Conservation (phyloP, 441 rosid genomes). For the Aleurites moluccanus region DNA sequence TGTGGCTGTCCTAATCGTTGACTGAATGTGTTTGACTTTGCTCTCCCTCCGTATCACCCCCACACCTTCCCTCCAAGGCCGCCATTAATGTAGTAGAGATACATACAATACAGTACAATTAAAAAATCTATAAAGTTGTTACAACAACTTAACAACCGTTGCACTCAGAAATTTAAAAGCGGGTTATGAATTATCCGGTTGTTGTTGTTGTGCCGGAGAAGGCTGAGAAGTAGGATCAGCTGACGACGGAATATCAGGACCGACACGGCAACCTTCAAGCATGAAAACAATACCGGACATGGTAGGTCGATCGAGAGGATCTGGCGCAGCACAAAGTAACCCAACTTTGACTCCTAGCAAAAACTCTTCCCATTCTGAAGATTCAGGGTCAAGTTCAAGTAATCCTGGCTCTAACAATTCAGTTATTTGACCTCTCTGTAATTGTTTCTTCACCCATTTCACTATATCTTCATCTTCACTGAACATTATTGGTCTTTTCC, state of each 20-base stretch:
- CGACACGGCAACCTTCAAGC: constrained; percentile 98
- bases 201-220: too few relatives aligned
- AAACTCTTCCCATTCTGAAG: constrained; percentile 99
- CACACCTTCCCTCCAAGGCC: too few relatives aligned
- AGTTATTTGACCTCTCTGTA: constrained; percentile 85
- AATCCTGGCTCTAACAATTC: constrained; percentile 90
- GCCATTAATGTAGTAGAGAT: constrained; percentile 20
- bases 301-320: constrained; percentile 86
- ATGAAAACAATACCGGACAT: constrained; percentile 93
- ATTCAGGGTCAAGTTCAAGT: constrained; percentile 93
- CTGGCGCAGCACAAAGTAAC: constrained; percentile 89
- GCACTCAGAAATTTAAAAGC: constrained; percentile 26
- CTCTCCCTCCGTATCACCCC: too few relatives aligned
- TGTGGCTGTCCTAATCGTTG: constrained; percentile 30
- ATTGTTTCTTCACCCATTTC: constrained; percentile 97
- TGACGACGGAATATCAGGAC: constrained; percentile 80
- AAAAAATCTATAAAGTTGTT: constrained; percentile 1
- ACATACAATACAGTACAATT: too few relatives aligned
- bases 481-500: constrained; percentile 91
- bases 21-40: constrained; percentile 19
- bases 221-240: constrained; percentile 85
- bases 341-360: constrained; percentile 95
- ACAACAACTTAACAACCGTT: constrained; percentile 21
- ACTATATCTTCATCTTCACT: constrained; percentile 92
- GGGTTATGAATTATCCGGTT: too few relatives aligned